Evolutionary conservation across 345 rosid genomes (phyloP), one percentile per base, ranked within the genome.

Genomic region (Hibiscus syriacus): DNA sequence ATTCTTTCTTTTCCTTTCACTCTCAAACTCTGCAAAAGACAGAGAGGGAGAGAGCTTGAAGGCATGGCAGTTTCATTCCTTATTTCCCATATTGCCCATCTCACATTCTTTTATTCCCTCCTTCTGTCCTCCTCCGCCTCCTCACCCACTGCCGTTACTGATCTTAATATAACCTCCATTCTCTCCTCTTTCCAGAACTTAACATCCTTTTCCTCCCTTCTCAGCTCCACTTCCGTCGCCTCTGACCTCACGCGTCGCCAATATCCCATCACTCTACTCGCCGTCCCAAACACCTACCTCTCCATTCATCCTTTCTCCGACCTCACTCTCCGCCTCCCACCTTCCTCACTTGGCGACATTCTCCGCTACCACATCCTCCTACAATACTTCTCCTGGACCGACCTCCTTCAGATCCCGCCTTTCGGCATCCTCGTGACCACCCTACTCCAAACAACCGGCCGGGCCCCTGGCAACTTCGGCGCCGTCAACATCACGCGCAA

Each of bases 291-390:
- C 73, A 59, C 86, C 3, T 83, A 70, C 70, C 81, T 94, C 53
- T 55, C 73, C 7, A 30, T 74, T 52, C 46, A 92, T 34, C 67
- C 89, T 41, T 64, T 78, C 53, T 61, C 69, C 1, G 87, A 79
- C 36, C 64, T 81, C 86, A 87, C 90, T 72, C 90, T 85, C 84
- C 91, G 45, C 74, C 83, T 91, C 72, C 71, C 90, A n/a, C 86
- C 85, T 1, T 67, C 84, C 56, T 55, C 90, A 1, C 82, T 86
- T 26, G 87, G 92, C 46, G 97, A 94, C 87, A 86, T 94, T 80
- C 86, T 91, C 75, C 86, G 97, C 66, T 91, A 85, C 82, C 90
- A 94, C 73, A 79, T 91, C 66, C 86, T 94, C 23, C 85, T 94
- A 46, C 89, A 88, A 46, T 94, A 77, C 86, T 70, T 91, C 74